Evolutionary conservation across 129 eudicot genomes (phyloP), one percentile per base, ranked within the genome.

Genomic region (carrot (Daucus carota)): DNA sequence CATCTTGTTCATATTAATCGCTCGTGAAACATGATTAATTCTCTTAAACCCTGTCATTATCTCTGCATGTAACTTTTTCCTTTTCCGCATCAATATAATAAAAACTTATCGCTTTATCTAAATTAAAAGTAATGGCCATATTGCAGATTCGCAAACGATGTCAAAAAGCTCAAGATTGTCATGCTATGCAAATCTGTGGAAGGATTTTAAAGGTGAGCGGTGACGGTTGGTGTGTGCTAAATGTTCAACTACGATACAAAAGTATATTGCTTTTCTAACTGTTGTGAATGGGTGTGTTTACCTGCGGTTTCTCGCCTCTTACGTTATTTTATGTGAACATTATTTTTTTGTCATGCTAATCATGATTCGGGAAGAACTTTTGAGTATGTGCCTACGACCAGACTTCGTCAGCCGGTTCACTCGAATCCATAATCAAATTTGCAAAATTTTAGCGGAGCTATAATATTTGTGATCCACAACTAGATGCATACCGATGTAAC

Each of bases 141-240:
- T 38, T 13, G 38, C 14, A 31, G 69, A 28, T 12, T 62, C 18
- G 18, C 29, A 22, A 42, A 0, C 44, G 26, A 42, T 71, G 63
- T 14, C 75, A 46, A 71, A 71, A 70, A 70, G 34, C 74, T 40
- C 50, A n/a, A 71, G 75, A 71, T 71, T 71, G 57, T 43, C 75
- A 71, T 42, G 75, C 75, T 71, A 71, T 28, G 46, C 6, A 43
- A 5, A 41, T 34, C 45, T n/a, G 0, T 3, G 0, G 4, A n/a
- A n/a, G n/a, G 28, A 9, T 54, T 28, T 8, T 54, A 22, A 54
- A n/a, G 63, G 15, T n/a, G 31, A n/a, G 13, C 63, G 28, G 62
- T 52, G 62, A 52, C 62, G 62, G 62, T 52, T 52, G 62, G 62
- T 52, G n/a, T 52, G 62, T 8, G 13, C 62, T 52, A 28, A 52